Conservation (phyloP, 345 rosid species). For the Arabidopsis thaliana region DNA sequence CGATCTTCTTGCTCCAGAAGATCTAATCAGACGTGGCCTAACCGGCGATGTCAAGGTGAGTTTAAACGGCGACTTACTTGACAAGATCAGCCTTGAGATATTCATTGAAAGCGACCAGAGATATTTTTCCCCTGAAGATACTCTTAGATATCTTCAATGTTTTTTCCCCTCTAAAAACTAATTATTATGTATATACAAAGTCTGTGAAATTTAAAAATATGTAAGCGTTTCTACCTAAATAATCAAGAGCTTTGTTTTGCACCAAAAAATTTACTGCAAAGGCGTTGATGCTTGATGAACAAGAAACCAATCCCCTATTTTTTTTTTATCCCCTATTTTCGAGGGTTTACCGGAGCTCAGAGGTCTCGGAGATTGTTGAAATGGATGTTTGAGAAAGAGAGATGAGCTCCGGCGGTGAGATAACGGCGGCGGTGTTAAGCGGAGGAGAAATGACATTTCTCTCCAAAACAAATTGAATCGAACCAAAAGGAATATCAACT, state of each 20-base stretch:
- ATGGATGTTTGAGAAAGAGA: constrained; percentile 8
- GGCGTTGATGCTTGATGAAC: no score
- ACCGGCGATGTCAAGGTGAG: background rate
- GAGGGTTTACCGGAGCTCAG: constrained; percentile 39
- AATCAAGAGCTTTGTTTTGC: no score
- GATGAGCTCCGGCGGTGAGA: constrained; percentile 31
- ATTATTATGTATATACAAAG: background rate
- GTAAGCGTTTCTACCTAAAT: no score
- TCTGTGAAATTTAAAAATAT: background rate
- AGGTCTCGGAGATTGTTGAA: constrained; percentile 44
- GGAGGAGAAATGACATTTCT: constrained; percentile 40
- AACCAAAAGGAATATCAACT: background rate
- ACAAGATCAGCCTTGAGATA: constrained; percentile 3
- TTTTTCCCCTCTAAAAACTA: background rate
- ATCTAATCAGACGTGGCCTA: background rate
- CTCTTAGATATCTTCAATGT: background rate
- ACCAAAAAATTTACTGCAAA: no score
- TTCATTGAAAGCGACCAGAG: background rate
- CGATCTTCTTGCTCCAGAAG: background rate
- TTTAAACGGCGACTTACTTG: background rate
- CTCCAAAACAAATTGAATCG: background rate
- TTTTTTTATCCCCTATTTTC: no score
- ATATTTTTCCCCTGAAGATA: background rate
- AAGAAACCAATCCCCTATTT: no score
- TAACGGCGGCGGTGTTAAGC: constrained; percentile 25